These are phyloP conservation scores for Lecanicillium sp. DNA, from an alignment of 2,329 filamentous ascomycete genomes.

Conservation along the genomic window DNA sequence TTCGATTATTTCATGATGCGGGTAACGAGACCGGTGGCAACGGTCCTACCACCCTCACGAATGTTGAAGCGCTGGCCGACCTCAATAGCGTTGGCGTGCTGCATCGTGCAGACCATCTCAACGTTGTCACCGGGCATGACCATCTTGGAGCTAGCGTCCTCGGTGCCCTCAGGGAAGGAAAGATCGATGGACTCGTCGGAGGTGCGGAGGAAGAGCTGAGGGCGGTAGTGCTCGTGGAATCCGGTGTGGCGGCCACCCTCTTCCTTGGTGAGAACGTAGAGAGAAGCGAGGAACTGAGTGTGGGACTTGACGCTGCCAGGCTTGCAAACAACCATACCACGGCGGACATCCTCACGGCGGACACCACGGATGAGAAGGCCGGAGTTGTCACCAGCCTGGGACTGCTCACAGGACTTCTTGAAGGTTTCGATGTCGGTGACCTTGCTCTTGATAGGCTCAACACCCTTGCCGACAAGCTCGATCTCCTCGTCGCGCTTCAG, in stretches of 20 bases:
- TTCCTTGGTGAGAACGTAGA: constrained; percentile 96
- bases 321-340: constrained; percentile 88
- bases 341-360: constrained; percentile 86
- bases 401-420: constrained; percentile 98
- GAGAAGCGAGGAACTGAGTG: constrained; percentile 86
- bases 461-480: constrained; percentile 85
- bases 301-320: constrained; percentile 81
- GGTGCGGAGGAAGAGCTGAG: constrained; percentile 92
- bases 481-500: constrained; percentile 93
- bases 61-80: constrained; percentile 95
- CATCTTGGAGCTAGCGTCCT: constrained; percentile 66
- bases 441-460: constrained; percentile 87
- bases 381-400: constrained; percentile 94
- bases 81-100: constrained; percentile 82
- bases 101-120: constrained; percentile 87
- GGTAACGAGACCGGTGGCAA: constrained; percentile 76
- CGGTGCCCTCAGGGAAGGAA: constrained; percentile 77
- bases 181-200: constrained; percentile 74
- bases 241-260: constrained; percentile 96
- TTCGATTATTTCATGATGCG: constrained; percentile 56
- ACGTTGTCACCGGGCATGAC: constrained; percentile 99
- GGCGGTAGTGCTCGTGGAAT: constrained; percentile 93
- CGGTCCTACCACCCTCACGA: constrained; percentile 88
- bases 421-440: constrained; percentile 99
- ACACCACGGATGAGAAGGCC: constrained; percentile 93